These are phyloP conservation scores for Dipteronia sinensis DNA, from an alignment of 345 rosid genomes.

Conservation along the genomic window DNA sequence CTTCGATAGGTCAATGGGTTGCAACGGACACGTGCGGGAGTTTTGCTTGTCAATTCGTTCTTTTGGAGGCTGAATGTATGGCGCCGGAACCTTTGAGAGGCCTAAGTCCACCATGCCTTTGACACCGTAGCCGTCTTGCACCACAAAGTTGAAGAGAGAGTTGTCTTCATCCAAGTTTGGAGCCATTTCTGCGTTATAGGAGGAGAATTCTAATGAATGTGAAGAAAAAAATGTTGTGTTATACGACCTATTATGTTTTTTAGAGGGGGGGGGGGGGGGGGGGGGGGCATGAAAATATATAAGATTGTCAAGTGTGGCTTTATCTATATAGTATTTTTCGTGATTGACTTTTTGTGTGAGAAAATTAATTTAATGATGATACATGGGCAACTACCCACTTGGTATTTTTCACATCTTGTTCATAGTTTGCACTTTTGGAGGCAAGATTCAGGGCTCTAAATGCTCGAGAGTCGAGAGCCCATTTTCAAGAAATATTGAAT, in stretches of 20 bases:
- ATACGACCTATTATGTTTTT: neutral
- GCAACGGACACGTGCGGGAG: slow-evolving; percentile 7
- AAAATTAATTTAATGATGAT: neutral
- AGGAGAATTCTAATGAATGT: neutral
- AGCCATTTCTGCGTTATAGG: slow-evolving; percentile 25
- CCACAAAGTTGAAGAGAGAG: slow-evolving; percentile 49
- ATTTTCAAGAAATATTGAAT: no score
- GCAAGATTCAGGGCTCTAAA: no score
- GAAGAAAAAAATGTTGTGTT: neutral
- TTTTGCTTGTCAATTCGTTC: slow-evolving; percentile 47
- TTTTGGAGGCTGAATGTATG: slow-evolving; percentile 31
- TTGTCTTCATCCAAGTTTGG: slow-evolving; percentile 33
- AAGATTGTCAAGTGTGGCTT: neutral
- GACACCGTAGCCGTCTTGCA: slow-evolving; percentile 53
- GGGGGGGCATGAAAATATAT: no score
- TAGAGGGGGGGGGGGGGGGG: no score
- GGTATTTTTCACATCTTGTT: no score
- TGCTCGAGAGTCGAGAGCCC: no score
- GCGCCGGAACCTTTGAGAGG: slow-evolving; percentile 39
- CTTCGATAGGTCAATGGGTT: slow-evolving; percentile 48
- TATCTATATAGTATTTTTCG: neutral
- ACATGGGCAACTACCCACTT: neutral
- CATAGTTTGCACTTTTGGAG: no score
- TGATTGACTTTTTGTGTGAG: neutral
- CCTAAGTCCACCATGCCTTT: slow-evolving; percentile 61